Conservation (phyloP, 345 rosid species). For the Angophora floribunda region DNA sequence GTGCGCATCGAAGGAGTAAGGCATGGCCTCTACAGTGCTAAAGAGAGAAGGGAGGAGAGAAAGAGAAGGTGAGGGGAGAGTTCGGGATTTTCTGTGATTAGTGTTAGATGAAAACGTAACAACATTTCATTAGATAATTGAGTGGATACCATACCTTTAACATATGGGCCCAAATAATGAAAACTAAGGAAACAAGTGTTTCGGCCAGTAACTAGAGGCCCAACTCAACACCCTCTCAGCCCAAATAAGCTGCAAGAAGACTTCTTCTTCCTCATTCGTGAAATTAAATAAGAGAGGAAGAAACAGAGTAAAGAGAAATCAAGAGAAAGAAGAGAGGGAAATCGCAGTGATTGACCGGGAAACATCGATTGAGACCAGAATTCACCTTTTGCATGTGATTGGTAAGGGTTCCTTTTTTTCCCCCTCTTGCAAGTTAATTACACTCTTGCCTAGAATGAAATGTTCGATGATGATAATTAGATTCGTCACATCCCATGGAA, state of each 20-base stretch:
- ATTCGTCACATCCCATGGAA: neutral
- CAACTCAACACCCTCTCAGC: neutral
- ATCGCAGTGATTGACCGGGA: neutral
- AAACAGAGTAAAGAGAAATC: neutral
- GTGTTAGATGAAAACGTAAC: neutral
- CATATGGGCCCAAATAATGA: neutral
- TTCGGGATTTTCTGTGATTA: neutral
- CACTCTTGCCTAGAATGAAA: neutral
- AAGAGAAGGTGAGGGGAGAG: neutral
- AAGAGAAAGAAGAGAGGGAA: neutral
- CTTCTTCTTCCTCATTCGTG: neutral
- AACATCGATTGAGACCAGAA: neutral
- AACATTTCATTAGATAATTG: neutral
- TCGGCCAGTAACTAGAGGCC: neutral
- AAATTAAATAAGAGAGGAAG: neutral
- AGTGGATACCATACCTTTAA: neutral
- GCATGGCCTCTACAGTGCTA: neutral
- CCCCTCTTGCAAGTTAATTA: neutral
- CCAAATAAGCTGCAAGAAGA: neutral
- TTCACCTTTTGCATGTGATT: neutral
- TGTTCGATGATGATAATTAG: neutral
- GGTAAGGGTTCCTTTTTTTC: neutral
- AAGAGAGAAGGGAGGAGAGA: neutral
- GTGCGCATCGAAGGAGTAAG: neutral
- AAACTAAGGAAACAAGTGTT: neutral